Evolutionary conservation across 129 eudicot species (phyloP), one percentile per base, ranked within the genome.

Genomic region (Gnaphalium uliginosum): DNA sequence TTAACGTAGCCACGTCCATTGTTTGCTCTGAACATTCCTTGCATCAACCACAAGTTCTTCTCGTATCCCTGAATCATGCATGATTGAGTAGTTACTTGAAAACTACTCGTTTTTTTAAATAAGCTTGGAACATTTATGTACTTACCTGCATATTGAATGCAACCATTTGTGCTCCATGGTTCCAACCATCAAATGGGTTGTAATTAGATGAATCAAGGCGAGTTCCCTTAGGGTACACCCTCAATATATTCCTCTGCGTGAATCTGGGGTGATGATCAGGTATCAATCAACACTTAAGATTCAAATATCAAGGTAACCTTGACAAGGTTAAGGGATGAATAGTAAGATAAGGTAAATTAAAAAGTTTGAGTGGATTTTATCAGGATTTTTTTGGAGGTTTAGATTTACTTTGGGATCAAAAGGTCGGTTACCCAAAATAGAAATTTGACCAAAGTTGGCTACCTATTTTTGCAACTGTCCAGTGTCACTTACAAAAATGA

Each of bases 11-110:
- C 97, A 72, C 88, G 64, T 1, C 93, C 84, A 61, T 89, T 89
- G 78, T 92, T 92, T 66, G 86, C 86, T 83, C 91, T 82, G 61
- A 92, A 92, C 89, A 92, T 76, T 27, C 97, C 97, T 27, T 92
- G 97, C 96, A 92, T 92, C 77, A 82, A 76, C 96, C 97, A 85
- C 0, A 92, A 87, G 1, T 81, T 76, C 78, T 80, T 81, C 19
- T 82, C 93, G 69, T 87, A 87, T 60, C 97, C 97, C 92, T 87
- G 82, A 62, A 75, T 6, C 43, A 3, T 30, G 41, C n/a, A n/a
- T 4, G 17, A 32, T 29, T 78, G 29, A 69, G 48, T 29, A 78
- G 25, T 15, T 60, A 21, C 7, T 35, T 35, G 58, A 41, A 77
- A 68, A 48, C 56, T 60, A 33, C 23, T 59, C 6, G 22, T 53